Percentiles rank a stretch among this genome's conserved stretches.
Evolutionary conservation across 2,329 filamentous ascomycete genomes (phyloP).

Genomic region (Fusarium praegraminearum): DNA sequence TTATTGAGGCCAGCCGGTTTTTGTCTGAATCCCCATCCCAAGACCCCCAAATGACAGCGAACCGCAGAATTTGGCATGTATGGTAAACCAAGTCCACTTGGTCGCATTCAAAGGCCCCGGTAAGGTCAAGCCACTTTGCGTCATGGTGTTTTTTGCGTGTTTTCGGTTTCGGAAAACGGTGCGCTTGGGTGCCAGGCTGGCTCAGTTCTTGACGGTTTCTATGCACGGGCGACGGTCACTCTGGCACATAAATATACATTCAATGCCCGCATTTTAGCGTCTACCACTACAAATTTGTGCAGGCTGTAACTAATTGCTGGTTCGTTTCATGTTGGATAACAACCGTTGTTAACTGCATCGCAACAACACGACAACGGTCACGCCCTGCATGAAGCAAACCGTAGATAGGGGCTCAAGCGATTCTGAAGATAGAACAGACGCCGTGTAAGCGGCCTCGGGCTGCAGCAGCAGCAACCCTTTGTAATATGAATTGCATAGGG

Average conservation of each 20-base stretch:
- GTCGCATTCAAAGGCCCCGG: slow-evolving; percentile 36
- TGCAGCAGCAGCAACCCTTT: slow-evolving; percentile 27
- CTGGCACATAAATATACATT: slow-evolving; percentile 23
- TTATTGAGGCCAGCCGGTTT: slow-evolving; percentile 41
- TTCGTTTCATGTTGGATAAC: slow-evolving; percentile 17
- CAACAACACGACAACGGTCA: slow-evolving; percentile 32
- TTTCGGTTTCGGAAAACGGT: slow-evolving; percentile 36
- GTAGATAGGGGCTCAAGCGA: slow-evolving; percentile 34
- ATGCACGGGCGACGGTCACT: slow-evolving; percentile 22
- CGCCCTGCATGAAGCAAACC: slow-evolving; percentile 3
- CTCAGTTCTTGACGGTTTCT: slow-evolving; percentile 22
- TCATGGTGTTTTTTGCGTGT: slow-evolving; percentile 35
- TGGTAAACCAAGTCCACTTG: slow-evolving; percentile 44
- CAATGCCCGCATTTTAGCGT: slow-evolving; percentile 24
- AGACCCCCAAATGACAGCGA: slow-evolving; percentile 13
- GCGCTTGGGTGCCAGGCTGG: slow-evolving; percentile 35
- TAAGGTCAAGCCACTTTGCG: slow-evolving; percentile 38
- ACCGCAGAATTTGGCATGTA: slow-evolving; percentile 28
- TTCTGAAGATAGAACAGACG: slow-evolving; percentile 19
- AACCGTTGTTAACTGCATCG: slow-evolving; percentile 17
- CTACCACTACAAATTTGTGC: slow-evolving; percentile 9
- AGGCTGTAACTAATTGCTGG: slow-evolving; percentile 14
- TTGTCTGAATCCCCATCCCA: slow-evolving; percentile 2
- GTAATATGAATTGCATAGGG: slow-evolving; percentile 44
- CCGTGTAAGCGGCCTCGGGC: not conserved